Evolutionary conservation across 208 protist genomes (phyloP).

Genomic region (Crithidia brevicula): DNA sequence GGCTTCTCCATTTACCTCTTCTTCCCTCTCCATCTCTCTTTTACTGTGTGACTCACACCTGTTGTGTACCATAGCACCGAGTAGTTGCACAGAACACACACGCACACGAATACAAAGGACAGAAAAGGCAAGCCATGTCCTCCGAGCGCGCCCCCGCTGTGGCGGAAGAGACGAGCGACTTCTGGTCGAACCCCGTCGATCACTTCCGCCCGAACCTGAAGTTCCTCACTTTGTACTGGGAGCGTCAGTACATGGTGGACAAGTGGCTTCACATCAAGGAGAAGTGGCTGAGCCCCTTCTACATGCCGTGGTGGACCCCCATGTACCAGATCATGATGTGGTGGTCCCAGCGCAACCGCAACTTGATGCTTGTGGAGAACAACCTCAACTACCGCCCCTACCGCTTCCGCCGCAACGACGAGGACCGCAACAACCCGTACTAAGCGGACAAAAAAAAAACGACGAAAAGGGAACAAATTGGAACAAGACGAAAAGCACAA

Average conservation of each 20-base stretch:
- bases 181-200: conserved; percentile 91
- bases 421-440: conserved; percentile 92
- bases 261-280: conserved; percentile 82
- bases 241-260: conserved; percentile 83
- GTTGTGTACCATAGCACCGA: too few species aligned
- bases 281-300: conserved; percentile 80
- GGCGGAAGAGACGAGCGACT: conserved; percentile 51
- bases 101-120: neutral
- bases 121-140: conserved; percentile 47
- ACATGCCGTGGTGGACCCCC: conserved; percentile 89
- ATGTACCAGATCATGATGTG: conserved; percentile 84
- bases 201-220: conserved; percentile 92
- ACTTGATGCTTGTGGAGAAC: conserved; percentile 91
- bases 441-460: conserved; percentile 34
- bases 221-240: conserved; percentile 86
- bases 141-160: conserved; percentile 29
- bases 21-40: too few species aligned
- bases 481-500: conserved; percentile 5
- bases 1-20: too few species aligned
- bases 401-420: conserved; percentile 89
- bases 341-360: conserved; percentile 89
- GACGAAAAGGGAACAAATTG: conserved; percentile 2
- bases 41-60: too few species aligned
- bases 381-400: conserved; percentile 92
- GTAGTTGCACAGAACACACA: neutral